phyloP scores from a whole-genome alignment of 306 rosid genomes.

The Cicer yamashitae region DNA sequence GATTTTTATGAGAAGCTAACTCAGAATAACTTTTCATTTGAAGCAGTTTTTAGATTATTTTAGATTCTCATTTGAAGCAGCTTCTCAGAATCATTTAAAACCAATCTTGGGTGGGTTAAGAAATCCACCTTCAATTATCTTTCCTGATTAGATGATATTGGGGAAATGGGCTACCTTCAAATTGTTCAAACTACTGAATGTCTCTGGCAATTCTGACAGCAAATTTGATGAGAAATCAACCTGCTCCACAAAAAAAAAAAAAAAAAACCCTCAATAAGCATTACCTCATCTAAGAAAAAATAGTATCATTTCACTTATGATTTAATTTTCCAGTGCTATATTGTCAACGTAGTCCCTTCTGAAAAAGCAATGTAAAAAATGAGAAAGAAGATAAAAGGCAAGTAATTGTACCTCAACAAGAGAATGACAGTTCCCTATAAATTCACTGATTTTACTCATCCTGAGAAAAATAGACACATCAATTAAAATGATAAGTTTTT shows the following conservation, averaged over 20 bases:
- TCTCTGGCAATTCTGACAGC: conserved; percentile 76
- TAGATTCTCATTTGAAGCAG: too few relatives aligned
- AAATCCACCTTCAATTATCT: background rate
- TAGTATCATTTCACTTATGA: conserved; percentile 21
- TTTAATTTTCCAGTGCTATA: conserved; percentile 13
- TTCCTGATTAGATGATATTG: conserved; percentile 10
- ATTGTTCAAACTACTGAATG: conserved; percentile 64
- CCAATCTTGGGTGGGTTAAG: background rate
- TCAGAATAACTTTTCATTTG: too few relatives aligned
- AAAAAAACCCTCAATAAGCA: conserved; percentile 40
- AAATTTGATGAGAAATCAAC: conserved; percentile 85
- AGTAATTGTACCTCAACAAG: conserved; percentile 73
- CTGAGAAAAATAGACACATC: conserved; percentile 52
- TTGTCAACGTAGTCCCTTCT: conserved; percentile 16
- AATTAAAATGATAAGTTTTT: conserved; percentile 6
- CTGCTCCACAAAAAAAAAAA: conserved; percentile 53
- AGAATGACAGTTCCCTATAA: conserved; percentile 71
- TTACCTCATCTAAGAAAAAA: background rate
- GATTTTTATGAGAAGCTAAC: too few relatives aligned
- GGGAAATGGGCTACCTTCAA: conserved; percentile 65
- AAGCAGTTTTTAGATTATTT: too few relatives aligned
- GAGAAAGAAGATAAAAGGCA: conserved; percentile 31
- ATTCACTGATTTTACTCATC: conserved; percentile 61
- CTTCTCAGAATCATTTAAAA: background rate
- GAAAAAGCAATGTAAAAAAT: conserved; percentile 2